These are phyloP conservation scores for Skeletonema marinoi DNA, from an alignment of 108 stramenopile species.

Conservation along the genomic window DNA sequence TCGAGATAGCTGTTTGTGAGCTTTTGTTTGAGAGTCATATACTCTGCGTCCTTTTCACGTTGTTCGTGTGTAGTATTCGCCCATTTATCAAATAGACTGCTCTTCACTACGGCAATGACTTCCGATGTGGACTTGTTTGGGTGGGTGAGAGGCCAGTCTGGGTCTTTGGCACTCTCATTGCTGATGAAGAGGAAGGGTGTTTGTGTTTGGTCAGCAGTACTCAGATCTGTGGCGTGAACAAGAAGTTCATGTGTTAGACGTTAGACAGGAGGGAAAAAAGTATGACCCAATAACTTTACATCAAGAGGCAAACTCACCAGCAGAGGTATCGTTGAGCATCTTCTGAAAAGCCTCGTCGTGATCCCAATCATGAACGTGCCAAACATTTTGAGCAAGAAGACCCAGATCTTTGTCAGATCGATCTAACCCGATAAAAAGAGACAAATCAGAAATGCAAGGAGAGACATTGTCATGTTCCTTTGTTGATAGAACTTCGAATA, in stretches of 20 bases:
- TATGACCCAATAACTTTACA: neutral
- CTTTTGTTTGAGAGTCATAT: constrained; percentile 31
- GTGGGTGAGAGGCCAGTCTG: constrained; percentile 23
- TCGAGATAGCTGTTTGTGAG: constrained; percentile 28
- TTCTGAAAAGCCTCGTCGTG: constrained; percentile 36
- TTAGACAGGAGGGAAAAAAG: neutral
- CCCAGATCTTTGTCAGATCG: constrained; percentile 14
- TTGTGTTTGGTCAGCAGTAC: constrained; percentile 40
- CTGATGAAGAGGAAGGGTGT: constrained; percentile 55
- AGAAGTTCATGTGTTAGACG: neutral
- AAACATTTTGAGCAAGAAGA: constrained; percentile 43
- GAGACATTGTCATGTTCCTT: neutral
- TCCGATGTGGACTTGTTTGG: constrained; percentile 41
- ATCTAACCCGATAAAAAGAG: constrained; percentile 30
- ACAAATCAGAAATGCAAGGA: constrained; percentile 20
- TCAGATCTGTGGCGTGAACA: neutral
- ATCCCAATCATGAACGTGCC: constrained; percentile 35
- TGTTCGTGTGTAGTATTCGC: constrained; percentile 20
- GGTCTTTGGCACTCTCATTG: constrained; percentile 54
- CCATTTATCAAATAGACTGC: constrained; percentile 49
- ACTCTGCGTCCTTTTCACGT: constrained; percentile 25
- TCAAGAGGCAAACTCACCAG: neutral
- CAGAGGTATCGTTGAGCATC: constrained; percentile 5
- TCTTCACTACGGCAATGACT: constrained; percentile 40
- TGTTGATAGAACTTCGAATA: neutral